These are phyloP conservation scores for Termitomyces titanicus DNA, from an alignment of 768 basidiomycete species.

Conservation along the genomic window DNA sequence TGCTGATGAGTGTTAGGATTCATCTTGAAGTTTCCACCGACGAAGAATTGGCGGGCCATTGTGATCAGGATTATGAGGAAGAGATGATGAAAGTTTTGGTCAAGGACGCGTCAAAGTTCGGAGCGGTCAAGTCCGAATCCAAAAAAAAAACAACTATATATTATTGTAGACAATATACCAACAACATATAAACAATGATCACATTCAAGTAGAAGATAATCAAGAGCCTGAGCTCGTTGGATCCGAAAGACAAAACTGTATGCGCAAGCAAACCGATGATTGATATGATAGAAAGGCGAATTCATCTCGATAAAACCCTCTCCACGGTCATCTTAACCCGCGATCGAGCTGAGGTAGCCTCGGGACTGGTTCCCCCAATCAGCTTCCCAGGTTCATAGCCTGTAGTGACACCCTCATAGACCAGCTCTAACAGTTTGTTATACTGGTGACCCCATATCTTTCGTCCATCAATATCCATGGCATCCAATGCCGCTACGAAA, in stretches of 20 bases:
- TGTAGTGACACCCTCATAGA: slow-evolving; percentile 60
- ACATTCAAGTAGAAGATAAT: too few relatives aligned
- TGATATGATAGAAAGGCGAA: neutral
- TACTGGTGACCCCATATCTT: slow-evolving; percentile 76
- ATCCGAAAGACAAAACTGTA: neutral
- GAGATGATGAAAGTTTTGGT: slow-evolving; percentile 4
- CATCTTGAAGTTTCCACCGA: slow-evolving; percentile 99
- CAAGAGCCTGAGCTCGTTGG: too few relatives aligned
- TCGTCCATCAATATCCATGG: slow-evolving; percentile 58
- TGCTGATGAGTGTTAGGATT: slow-evolving; percentile 70
- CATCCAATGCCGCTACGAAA: slow-evolving; percentile 61
- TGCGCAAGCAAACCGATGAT: too few relatives aligned
- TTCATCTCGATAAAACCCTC: slow-evolving; percentile 31
- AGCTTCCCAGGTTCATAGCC: slow-evolving; percentile 45
- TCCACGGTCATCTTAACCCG: slow-evolving; percentile 67
- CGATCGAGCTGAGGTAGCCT: slow-evolving; percentile 60
- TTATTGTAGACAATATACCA: too few relatives aligned
- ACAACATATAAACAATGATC: too few relatives aligned
- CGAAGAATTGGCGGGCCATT: slow-evolving; percentile 87
- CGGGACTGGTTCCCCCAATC: slow-evolving; percentile 59
- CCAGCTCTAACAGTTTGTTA: slow-evolving; percentile 63
- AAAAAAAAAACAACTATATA: too few relatives aligned
- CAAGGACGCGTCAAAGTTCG: neutral
- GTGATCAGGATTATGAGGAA: slow-evolving; percentile 9
- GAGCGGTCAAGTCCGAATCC: neutral